Conservation (phyloP, 139 green algal genomes). For the Pedinophyceae sp. region DNA sequence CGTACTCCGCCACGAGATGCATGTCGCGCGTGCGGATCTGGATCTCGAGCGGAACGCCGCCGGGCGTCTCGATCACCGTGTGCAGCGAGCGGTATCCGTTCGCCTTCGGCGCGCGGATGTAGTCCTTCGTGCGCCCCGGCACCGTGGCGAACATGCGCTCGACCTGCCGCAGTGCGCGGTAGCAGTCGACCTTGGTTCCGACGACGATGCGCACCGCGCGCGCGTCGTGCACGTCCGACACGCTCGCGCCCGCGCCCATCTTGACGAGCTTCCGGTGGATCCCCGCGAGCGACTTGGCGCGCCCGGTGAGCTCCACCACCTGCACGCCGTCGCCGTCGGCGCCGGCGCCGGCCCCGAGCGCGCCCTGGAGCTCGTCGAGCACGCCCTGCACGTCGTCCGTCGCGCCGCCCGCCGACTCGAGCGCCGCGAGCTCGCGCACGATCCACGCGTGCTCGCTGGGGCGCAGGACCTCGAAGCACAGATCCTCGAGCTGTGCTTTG, state of each 20-base stretch:
- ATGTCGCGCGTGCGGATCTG: conserved; percentile 89
- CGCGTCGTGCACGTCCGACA: conserved; percentile 57
- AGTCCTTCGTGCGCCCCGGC: conserved; percentile 51
- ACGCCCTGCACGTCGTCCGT: conserved; percentile 16
- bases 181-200: conserved; percentile 62
- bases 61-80: conserved; percentile 22
- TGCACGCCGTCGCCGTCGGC: too few relatives aligned
- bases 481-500: conserved; percentile 85
- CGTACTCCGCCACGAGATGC: conserved; percentile 82
- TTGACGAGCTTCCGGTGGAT: conserved; percentile 69
- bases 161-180: conserved; percentile 56
- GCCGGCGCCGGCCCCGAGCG: conserved; percentile 12
- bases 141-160: conserved; percentile 17
- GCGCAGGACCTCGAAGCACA: conserved; percentile 53
- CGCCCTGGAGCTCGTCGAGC: conserved; percentile 21
- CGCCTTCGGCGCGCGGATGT: conserved; percentile 67
- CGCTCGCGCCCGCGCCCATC: conserved; percentile 21
- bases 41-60: conserved; percentile 36
- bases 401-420: conserved; percentile 6
- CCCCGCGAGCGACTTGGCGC: conserved; percentile 83
- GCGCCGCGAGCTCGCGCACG: conserved; percentile 10
- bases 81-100: conserved; percentile 82
- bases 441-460: conserved; percentile 23
- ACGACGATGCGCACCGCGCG: conserved; percentile 76
- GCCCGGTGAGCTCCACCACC: conserved; percentile 62